Evolutionary conservation across 2,329 filamentous ascomycete genomes (phyloP).

Genomic region (Chaetomiaceae sp.): DNA sequence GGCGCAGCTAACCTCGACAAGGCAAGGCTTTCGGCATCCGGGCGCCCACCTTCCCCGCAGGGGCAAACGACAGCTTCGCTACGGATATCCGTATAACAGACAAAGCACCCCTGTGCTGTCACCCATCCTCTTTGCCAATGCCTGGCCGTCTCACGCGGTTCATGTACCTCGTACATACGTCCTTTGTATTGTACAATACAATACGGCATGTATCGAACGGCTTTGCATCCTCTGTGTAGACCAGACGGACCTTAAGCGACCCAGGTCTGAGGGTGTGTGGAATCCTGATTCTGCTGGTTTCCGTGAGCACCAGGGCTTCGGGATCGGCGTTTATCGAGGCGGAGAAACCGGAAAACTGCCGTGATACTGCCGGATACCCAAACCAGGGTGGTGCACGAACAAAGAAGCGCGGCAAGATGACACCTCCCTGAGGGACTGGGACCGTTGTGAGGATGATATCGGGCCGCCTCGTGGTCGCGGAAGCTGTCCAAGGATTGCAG

Average conservation of each 20-base stretch:
- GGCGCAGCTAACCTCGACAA: no score
- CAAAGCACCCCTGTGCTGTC: neutral
- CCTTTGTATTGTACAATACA: no score
- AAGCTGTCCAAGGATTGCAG: neutral
- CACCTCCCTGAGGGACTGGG: neutral
- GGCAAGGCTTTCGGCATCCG: no score
- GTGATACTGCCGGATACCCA: neutral
- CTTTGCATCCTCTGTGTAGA: no score
- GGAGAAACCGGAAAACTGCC: neutral
- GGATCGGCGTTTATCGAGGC: slow-evolving; percentile 2
- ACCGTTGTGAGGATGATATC: slow-evolving; percentile 1
- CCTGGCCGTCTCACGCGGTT: neutral
- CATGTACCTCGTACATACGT: neutral
- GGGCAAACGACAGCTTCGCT: no score
- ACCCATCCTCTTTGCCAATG: neutral
- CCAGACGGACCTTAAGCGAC: no score
- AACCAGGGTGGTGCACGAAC: neutral
- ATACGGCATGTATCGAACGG: no score
- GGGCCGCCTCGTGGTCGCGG: neutral
- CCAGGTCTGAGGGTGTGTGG: neutral
- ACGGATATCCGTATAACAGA: neutral
- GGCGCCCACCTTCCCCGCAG: no score
- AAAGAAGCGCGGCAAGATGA: neutral
- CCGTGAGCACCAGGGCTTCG: neutral
- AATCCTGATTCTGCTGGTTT: slow-evolving; percentile 8